Percentiles rank a stretch among this genome's conserved stretches.
Evolutionary conservation across 2,329 filamentous ascomycete species (phyloP).

Genomic region (Thielaviopsis euricoi): DNA sequence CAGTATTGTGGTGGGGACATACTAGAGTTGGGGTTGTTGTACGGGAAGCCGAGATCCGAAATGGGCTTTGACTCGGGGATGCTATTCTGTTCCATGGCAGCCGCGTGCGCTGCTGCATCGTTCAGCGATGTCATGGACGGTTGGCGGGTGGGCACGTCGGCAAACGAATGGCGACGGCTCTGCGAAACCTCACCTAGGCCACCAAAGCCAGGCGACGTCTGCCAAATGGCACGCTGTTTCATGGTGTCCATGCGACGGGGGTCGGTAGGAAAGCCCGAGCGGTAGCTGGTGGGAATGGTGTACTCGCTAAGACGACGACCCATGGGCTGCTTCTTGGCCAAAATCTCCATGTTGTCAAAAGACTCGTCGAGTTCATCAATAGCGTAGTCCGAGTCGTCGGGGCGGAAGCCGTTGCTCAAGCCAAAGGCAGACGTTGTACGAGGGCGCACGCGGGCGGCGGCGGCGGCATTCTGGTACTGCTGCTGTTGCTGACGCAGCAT

Average conservation of each 20-base stretch:
- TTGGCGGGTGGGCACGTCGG: slow-evolving; percentile 48
- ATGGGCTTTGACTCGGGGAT: slow-evolving; percentile 3
- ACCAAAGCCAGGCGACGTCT: slow-evolving; percentile 51
- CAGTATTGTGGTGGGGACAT: not conserved
- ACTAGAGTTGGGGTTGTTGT: slow-evolving; percentile 6
- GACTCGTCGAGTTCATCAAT: slow-evolving; percentile 54
- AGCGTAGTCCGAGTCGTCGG: slow-evolving; percentile 54
- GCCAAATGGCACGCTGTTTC: slow-evolving; percentile 50
- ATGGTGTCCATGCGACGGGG: slow-evolving; percentile 47
- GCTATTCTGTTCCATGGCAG: slow-evolving; percentile 1
- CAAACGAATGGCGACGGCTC: slow-evolving; percentile 68
- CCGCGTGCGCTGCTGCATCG: not conserved
- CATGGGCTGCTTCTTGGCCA: slow-evolving; percentile 28
- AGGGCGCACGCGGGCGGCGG: slow-evolving; percentile 4
- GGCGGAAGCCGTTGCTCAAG: slow-evolving; percentile 24
- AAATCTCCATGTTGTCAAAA: slow-evolving; percentile 31
- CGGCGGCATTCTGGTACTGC: slow-evolving; percentile 31
- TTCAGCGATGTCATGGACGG: slow-evolving; percentile 42
- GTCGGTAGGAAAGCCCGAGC: slow-evolving; percentile 35
- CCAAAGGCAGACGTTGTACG: slow-evolving; percentile 32
- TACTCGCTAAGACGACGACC: slow-evolving; percentile 42
- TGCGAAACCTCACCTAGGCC: slow-evolving; percentile 47
- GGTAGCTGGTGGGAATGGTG: slow-evolving; percentile 25
- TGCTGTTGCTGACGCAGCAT: slow-evolving; percentile 38
- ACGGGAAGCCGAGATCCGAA: slow-evolving; percentile 6